Conservation (phyloP, 2,329 filamentous ascomycete genomes). For the Colletotrichum horii region DNA sequence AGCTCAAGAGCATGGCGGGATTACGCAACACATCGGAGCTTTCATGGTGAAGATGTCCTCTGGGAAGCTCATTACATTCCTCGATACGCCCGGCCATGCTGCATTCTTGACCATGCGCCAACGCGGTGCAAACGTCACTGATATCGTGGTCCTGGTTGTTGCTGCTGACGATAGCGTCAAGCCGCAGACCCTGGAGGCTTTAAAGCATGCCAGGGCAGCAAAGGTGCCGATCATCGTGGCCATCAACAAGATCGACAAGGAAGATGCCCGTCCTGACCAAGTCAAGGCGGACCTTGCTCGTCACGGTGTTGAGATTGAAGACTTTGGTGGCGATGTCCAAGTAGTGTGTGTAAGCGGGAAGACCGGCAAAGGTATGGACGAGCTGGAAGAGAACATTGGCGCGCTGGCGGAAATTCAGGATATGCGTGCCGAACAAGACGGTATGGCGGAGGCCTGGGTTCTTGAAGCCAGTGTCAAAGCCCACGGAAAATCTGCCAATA, state of each 20-base stretch:
- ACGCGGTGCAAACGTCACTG: constrained; percentile 92
- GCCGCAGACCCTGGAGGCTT: constrained; percentile 93
- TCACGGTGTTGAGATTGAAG: constrained; percentile 89
- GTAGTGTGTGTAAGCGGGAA: constrained; percentile 91
- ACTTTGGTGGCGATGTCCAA: constrained; percentile 93
- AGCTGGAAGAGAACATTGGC: constrained; percentile 89
- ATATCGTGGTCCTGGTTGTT: constrained; percentile 95
- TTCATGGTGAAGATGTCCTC: constrained; percentile 89
- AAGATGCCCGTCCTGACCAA: constrained; percentile 77
- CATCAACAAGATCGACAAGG: constrained; percentile 96
- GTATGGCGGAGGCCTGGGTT: constrained; percentile 89
- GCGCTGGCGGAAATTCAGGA: constrained; percentile 90
- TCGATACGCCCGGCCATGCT: constrained; percentile 95
- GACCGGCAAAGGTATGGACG: constrained; percentile 88
- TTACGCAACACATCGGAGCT: constrained; percentile 97
- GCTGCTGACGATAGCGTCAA: constrained; percentile 97
- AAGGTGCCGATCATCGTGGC: constrained; percentile 96
- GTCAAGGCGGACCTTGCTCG: constrained; percentile 88
- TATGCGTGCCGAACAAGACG: constrained; percentile 78
- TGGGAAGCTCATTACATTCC: constrained; percentile 91
- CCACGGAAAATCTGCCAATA: constrained; percentile 83
- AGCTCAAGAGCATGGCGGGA: constrained; percentile 91
- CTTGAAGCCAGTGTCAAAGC: constrained; percentile 90
- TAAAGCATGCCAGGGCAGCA: constrained; percentile 88
- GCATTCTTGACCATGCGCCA: constrained; percentile 97